Conservation (phyloP, 176 grass and related monocot species). For the Carex scoparia region DNA sequence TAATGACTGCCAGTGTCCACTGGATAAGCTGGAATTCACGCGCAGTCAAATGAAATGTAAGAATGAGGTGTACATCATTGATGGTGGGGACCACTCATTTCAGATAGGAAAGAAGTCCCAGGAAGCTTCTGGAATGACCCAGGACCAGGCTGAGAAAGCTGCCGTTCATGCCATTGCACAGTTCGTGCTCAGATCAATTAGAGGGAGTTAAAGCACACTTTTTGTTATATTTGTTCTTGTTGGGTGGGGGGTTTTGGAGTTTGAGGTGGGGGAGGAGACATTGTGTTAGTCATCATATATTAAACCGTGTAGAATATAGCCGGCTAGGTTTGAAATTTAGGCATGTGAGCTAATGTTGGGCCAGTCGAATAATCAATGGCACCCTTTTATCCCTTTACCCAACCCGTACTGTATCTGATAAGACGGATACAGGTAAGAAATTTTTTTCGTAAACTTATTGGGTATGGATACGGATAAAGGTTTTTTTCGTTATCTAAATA, state of each 20-base stretch:
- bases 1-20: constrained; percentile 72
- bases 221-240: neutral
- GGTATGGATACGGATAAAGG: too few relatives aligned
- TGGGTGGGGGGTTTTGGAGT: neutral
- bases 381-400: too few relatives aligned
- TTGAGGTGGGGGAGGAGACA: neutral
- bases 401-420: too few relatives aligned
- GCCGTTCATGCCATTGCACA: constrained; percentile 56
- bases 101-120: constrained; percentile 67
- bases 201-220: neutral
- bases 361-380: too few relatives aligned
- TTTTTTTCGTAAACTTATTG: too few relatives aligned
- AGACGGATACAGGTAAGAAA: too few relatives aligned
- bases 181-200: constrained; percentile 44
- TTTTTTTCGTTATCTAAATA: too few relatives aligned
- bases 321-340: neutral
- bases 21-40: constrained; percentile 53
- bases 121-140: constrained; percentile 43
- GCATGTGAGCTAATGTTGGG: neutral
- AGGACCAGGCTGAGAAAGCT: constrained; percentile 53
- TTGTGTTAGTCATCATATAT: neutral
- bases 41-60: constrained; percentile 60
- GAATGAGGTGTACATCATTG: constrained; percentile 65
- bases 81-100: constrained; percentile 83
- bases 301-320: neutral